Conservation (phyloP, 495 filamentous ascomycete genomes). For the Podospora tetraspora region DNA sequence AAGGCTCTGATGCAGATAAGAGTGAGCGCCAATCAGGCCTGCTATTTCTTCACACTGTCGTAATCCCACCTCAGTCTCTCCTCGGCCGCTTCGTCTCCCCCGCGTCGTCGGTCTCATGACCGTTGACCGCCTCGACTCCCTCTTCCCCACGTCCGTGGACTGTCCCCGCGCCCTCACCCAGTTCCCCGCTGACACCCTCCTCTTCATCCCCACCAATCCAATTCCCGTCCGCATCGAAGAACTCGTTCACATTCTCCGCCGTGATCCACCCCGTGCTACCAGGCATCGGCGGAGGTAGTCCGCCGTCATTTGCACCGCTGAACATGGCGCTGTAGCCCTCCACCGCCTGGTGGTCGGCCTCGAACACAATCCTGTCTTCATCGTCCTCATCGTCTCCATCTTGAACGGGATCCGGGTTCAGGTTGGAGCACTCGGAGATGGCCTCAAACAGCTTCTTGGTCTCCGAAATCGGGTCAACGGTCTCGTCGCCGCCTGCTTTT, state of each 20-base stretch:
- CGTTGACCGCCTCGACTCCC: slow-evolving; percentile 33
- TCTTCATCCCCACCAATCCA: slow-evolving; percentile 43
- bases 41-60: not conserved
- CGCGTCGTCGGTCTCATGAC: slow-evolving; percentile 26
- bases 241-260: slow-evolving; percentile 86
- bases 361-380: slow-evolving; percentile 53
- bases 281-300: slow-evolving; percentile 68
- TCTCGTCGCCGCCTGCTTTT: slow-evolving; percentile 8
- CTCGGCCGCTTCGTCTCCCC: slow-evolving; percentile 37
- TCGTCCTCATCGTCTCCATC: slow-evolving; percentile 50
- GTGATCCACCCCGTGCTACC: slow-evolving; percentile 95
- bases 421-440: slow-evolving; percentile 77
- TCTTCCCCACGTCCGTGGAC: slow-evolving; percentile 39
- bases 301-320: slow-evolving; percentile 41
- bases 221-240: slow-evolving; percentile 51
- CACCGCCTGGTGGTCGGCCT: slow-evolving; percentile 44
- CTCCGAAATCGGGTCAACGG: slow-evolving; percentile 21
- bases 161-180: slow-evolving; percentile 41
- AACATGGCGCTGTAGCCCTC: slow-evolving; percentile 45
- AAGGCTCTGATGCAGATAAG: not conserved
- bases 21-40: not conserved
- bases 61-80: slow-evolving; percentile 25
- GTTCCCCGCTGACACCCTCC: slow-evolving; percentile 35
- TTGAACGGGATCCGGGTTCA: slow-evolving; percentile 73
- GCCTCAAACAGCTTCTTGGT: slow-evolving; percentile 63